Conservation (phyloP, 805 yeast genomes). For the Kluyveromyces nonfermentans region DNA sequence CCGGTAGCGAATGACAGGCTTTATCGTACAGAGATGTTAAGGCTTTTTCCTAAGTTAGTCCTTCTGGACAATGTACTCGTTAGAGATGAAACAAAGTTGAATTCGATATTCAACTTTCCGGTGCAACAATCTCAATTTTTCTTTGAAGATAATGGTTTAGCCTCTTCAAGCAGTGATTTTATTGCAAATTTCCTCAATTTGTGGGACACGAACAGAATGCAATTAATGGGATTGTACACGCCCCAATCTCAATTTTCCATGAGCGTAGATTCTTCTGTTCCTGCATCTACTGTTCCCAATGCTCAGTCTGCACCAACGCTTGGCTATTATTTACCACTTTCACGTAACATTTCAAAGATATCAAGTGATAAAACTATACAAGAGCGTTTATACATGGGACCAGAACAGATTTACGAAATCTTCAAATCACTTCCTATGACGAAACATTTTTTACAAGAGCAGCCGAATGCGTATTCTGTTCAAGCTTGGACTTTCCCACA, state of each 20-base stretch:
- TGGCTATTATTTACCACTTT: constrained; percentile 59
- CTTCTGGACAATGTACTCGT: constrained; percentile 71
- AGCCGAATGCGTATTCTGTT: constrained; percentile 61
- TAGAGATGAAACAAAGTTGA: constrained; percentile 60
- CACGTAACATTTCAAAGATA: constrained; percentile 68
- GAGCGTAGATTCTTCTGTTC: constrained; percentile 65
- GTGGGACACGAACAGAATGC: constrained; percentile 76
- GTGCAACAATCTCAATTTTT: constrained; percentile 53
- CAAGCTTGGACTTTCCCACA: constrained; percentile 68
- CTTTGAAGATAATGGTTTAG: constrained; percentile 69
- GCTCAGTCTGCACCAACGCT: constrained; percentile 37
- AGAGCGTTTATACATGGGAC: constrained; percentile 58
- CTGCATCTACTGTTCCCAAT: constrained; percentile 32
- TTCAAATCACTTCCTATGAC: constrained; percentile 72
- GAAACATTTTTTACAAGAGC: constrained; percentile 54
- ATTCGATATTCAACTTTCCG: constrained; percentile 45
- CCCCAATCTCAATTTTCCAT: constrained; percentile 77
- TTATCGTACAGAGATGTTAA: constrained; percentile 54
- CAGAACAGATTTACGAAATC: constrained; percentile 47
- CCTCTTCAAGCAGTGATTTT: constrained; percentile 65
- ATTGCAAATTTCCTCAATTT: constrained; percentile 61
- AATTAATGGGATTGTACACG: constrained; percentile 65
- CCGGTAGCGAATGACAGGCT: constrained; percentile 47
- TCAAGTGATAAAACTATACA: constrained; percentile 44
- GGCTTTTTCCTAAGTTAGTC: constrained; percentile 68